Conservation (phyloP, 2,329 filamentous ascomycete genomes). For the Thielaviopsis euricoi region DNA sequence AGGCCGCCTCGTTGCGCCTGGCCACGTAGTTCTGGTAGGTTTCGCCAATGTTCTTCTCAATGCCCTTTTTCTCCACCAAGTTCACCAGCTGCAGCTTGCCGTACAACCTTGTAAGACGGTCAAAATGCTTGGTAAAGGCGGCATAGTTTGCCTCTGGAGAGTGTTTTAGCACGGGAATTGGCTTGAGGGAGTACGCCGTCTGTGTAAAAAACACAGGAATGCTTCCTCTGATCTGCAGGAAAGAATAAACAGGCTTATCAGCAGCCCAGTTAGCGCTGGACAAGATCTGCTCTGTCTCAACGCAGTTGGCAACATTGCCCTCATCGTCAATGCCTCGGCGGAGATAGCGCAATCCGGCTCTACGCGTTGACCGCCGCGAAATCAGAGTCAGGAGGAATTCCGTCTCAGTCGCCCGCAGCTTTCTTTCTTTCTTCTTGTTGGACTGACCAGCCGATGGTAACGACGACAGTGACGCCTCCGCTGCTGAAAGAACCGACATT, state of each 20-base stretch:
- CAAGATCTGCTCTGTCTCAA: slow-evolving; percentile 91
- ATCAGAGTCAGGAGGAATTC: slow-evolving; percentile 72
- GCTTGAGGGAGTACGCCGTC: slow-evolving; percentile 83
- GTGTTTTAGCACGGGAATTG: slow-evolving; percentile 65
- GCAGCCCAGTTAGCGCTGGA: slow-evolving; percentile 46
- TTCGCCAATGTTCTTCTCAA: slow-evolving; percentile 63
- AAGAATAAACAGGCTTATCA: slow-evolving; percentile 52
- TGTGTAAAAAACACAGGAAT: slow-evolving; percentile 94
- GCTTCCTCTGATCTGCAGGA: slow-evolving; percentile 75
- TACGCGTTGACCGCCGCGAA: slow-evolving; percentile 72
- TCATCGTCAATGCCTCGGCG: slow-evolving; percentile 82
- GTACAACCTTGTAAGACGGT: slow-evolving; percentile 51
- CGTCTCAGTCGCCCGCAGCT: slow-evolving; percentile 24
- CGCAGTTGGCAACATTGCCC: slow-evolving; percentile 73
- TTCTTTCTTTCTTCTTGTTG: slow-evolving; percentile 14
- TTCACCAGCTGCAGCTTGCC: slow-evolving; percentile 65
- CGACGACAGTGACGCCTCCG: slow-evolving; percentile 12
- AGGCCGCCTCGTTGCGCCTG: slow-evolving; percentile 40
- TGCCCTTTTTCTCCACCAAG: slow-evolving; percentile 75
- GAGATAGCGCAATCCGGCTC: slow-evolving; percentile 78
- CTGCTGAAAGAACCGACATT: slow-evolving; percentile 21
- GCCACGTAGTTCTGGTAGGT: slow-evolving; percentile 56
- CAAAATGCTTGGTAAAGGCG: slow-evolving; percentile 69
- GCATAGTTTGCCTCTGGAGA: slow-evolving; percentile 61
- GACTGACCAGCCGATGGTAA: slow-evolving; percentile 9